A percentile compares a stretch with the other conserved stretches of the same genome.
Evolutionary conservation across 2,329 filamentous ascomycete species (phyloP).

Genomic region (Thelonectria blattea): DNA sequence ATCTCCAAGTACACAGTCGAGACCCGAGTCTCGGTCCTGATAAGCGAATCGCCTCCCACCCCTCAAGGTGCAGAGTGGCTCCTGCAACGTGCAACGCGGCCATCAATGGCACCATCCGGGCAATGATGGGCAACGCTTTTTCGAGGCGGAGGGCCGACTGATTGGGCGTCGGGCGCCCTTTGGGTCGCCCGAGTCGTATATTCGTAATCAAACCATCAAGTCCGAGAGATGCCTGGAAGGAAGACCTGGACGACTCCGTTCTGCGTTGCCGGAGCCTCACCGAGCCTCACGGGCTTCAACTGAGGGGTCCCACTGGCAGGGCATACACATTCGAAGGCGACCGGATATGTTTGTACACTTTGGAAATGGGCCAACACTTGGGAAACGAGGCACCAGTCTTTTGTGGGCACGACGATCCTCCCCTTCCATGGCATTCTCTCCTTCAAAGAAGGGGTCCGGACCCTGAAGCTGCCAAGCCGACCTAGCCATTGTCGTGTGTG

Average conservation of each 20-base stretch:
- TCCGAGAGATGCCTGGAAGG: neutral
- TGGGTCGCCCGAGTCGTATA: neutral
- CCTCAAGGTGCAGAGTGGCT: neutral
- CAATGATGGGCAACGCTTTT: neutral
- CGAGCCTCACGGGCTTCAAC: neutral
- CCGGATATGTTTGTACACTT: neutral
- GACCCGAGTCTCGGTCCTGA: neutral
- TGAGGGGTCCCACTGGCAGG: neutral
- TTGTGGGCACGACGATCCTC: too few species aligned
- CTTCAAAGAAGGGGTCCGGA: neutral
- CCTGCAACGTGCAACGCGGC: neutral
- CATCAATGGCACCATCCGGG: neutral
- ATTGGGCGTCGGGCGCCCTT: neutral
- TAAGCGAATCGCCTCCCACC: neutral
- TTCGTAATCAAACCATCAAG: neutral
- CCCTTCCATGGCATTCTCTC: too few species aligned
- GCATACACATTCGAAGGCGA: too few species aligned
- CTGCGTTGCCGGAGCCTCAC: neutral
- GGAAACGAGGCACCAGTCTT: too few species aligned
- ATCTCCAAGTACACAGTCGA: neutral
- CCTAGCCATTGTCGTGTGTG: neutral
- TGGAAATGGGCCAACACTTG: neutral
- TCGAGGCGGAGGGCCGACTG: neutral
- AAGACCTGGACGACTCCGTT: neutral
- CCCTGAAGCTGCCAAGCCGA: neutral